Conservation (phyloP, 306 rosid genomes). For the Hylodesmum podocarpum region DNA sequence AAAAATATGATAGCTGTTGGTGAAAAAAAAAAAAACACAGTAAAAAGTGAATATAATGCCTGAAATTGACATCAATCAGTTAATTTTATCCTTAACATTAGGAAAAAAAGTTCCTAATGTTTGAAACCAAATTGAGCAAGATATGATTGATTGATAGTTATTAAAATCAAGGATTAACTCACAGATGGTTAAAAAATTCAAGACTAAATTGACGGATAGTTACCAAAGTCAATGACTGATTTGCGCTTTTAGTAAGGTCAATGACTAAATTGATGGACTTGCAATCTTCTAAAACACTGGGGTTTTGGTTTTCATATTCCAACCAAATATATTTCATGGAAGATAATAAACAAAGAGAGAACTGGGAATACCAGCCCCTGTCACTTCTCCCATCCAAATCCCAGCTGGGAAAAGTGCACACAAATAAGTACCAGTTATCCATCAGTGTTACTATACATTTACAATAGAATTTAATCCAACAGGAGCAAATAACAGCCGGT, state of each 20-base stretch:
- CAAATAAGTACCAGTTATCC: neutral
- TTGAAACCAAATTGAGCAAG: neutral
- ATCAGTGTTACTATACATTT: neutral
- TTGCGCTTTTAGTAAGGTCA: too few relatives aligned
- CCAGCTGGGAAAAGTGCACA: neutral
- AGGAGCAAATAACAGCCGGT: neutral
- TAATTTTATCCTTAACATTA: neutral
- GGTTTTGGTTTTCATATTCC: conserved; percentile 4
- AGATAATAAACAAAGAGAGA: neutral
- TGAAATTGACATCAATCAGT: neutral
- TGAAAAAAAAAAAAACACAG: neutral
- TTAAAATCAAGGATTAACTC: neutral
- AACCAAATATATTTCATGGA: neutral
- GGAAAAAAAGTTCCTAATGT: neutral
- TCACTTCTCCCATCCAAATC: conserved; percentile 1
- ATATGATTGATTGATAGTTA: neutral
- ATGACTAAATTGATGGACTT: neutral
- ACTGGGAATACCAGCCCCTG: conserved; percentile 20
- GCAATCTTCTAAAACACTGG: neutral
- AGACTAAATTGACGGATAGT: neutral
- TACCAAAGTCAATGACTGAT: neutral
- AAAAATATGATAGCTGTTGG: neutral
- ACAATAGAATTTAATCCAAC: conserved; percentile 5
- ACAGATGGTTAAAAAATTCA: neutral
- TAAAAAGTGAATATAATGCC: neutral